Percentiles rank a stretch among this genome's conserved stretches.
These are phyloP conservation scores for Acrodontium crateriforme DNA, from an alignment of 2,329 filamentous ascomycete species.

Conservation along the genomic window DNA sequence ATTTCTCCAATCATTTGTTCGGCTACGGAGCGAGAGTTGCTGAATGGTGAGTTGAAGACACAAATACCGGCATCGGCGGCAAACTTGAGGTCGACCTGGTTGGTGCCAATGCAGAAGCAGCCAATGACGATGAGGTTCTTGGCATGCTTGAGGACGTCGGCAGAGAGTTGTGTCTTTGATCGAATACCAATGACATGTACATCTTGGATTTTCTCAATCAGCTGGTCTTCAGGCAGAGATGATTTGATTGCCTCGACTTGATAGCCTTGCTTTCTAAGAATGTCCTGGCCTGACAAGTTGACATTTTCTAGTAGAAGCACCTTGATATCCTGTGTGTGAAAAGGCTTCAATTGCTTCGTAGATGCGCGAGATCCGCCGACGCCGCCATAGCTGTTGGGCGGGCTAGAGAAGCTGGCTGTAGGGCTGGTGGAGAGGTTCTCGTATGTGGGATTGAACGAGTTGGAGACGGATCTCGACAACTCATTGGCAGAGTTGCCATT, in stretches of 20 bases:
- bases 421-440: conserved; percentile 64
- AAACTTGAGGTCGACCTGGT: conserved; percentile 78
- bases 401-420: conserved; percentile 59
- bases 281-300: conserved; percentile 75
- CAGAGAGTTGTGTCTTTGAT: conserved; percentile 90
- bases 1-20: conserved; percentile 93
- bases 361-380: conserved; percentile 26
- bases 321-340: conserved; percentile 91
- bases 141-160: conserved; percentile 70
- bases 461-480: conserved; percentile 21
- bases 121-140: conserved; percentile 92
- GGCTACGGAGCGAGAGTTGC: conserved; percentile 91
- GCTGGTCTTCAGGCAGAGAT: conserved; percentile 78
- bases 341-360: conserved; percentile 78
- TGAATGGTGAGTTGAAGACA: conserved; percentile 98
- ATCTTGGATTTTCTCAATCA: conserved; percentile 96
- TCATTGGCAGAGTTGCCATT: conserved; percentile 10
- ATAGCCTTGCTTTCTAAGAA: conserved; percentile 75
- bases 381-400: conserved; percentile 41
- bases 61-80: conserved; percentile 78
- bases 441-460: conserved; percentile 22
- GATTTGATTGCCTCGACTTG: conserved; percentile 87
- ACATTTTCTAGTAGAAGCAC: conserved; percentile 93
- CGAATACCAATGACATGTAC: conserved; percentile 96
- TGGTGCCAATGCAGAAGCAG: conserved; percentile 98